Conservation (phyloP, 202 grass and related monocot genomes). For the Brachypodium distachyon region DNA sequence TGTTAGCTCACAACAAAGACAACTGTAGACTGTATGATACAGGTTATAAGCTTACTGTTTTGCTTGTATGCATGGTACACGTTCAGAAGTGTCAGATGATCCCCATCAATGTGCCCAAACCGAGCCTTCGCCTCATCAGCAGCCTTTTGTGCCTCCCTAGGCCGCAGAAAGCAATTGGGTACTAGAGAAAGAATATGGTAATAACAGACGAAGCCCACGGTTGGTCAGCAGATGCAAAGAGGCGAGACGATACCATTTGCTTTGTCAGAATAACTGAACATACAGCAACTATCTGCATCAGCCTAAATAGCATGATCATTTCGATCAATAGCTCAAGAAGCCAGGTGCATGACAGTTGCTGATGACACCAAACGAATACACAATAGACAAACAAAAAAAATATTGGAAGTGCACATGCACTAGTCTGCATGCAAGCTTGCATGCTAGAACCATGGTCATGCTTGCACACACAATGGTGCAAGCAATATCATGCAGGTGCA, state of each 20-base stretch:
- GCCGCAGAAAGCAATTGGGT: constrained; percentile 97
- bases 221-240: constrained; percentile 86
- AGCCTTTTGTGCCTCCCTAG: constrained; percentile 95
- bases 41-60: constrained; percentile 42
- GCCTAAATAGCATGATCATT: constrained; percentile 74
- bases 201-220: constrained; percentile 73
- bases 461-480: constrained; percentile 5
- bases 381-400: not conserved
- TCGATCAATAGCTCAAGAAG: constrained; percentile 54
- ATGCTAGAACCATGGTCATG: not conserved
- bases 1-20: constrained; percentile 8
- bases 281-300: constrained; percentile 92
- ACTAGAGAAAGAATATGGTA: constrained; percentile 85
- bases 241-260: constrained; percentile 70
- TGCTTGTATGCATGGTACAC: constrained; percentile 98
- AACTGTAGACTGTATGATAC: not conserved
- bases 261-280: constrained; percentile 85
- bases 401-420: not conserved
- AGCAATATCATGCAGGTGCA: not conserved
- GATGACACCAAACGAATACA: constrained; percentile 36
- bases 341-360: constrained; percentile 72
- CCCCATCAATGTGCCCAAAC: constrained; percentile 86
- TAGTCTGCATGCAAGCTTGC: not conserved
- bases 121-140: constrained; percentile 94
- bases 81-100: constrained; percentile 83